These are phyloP conservation scores for Globisporangium irregulare DNA, from an alignment of 352 stramenopile genomes.

Conservation along the genomic window DNA sequence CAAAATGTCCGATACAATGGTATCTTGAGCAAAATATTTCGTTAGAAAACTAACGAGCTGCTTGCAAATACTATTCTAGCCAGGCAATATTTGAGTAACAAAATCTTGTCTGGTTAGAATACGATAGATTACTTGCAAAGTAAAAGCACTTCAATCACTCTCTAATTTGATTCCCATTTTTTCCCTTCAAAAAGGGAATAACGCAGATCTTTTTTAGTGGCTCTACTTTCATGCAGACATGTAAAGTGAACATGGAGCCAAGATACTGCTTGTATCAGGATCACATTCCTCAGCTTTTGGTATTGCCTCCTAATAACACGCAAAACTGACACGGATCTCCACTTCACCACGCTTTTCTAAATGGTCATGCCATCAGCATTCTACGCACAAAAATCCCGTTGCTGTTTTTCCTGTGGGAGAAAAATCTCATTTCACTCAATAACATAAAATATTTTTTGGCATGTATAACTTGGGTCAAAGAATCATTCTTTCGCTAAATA, in stretches of 20 bases:
- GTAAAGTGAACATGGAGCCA: neutral
- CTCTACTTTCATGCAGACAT: neutral
- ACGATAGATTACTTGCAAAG: too few species aligned
- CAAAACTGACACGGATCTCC: neutral
- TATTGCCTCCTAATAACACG: neutral
- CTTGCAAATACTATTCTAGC: neutral
- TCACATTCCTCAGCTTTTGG: neutral
- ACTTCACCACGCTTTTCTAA: neutral
- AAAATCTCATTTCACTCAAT: neutral
- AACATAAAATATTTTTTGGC: too few species aligned
- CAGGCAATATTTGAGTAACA: neutral
- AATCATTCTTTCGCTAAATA: too few species aligned
- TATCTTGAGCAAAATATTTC: too few species aligned
- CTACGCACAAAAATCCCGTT: neutral
- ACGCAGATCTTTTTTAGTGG: neutral
- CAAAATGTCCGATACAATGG: too few species aligned
- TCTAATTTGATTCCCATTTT: neutral
- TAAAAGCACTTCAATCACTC: neutral
- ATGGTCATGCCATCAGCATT: neutral
- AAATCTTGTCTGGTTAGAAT: neutral
- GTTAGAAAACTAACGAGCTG: neutral
- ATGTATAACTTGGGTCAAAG: too few species aligned
- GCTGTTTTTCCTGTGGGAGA: neutral
- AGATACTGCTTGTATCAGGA: neutral
- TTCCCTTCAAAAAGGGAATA: neutral